phyloP scores from a whole-genome alignment of 768 basidiomycete species.

The Chalciporus sphaerocephalus region DNA sequence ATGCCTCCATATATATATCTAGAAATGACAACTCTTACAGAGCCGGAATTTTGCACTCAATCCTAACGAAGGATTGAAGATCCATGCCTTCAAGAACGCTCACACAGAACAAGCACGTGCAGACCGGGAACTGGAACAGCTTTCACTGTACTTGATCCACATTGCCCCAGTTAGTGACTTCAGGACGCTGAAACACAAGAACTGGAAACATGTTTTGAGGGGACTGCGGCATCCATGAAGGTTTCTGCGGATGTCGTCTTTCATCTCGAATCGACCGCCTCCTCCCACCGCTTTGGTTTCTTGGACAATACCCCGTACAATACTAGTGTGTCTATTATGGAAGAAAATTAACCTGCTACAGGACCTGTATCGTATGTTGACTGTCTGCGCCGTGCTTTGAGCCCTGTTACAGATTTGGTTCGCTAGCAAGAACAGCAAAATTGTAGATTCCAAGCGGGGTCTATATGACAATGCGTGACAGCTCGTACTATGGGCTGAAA shows the following conservation, averaged over 20 bases:
- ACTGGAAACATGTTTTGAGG: slow-evolving; percentile 32
- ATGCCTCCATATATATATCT: neutral
- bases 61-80: slow-evolving; percentile 78
- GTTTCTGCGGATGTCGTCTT: neutral
- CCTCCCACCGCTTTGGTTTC: neutral
- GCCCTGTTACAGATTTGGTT: too few species aligned
- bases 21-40: slow-evolving; percentile 28
- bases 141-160: slow-evolving; percentile 62
- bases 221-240: slow-evolving; percentile 17
- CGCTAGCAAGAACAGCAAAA: too few species aligned
- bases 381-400: too few species aligned
- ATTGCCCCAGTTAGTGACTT: slow-evolving; percentile 62
- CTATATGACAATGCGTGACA: too few species aligned
- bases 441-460: too few species aligned
- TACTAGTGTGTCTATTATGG: too few species aligned
- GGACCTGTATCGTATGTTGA: too few species aligned
- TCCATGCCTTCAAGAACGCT: slow-evolving; percentile 75
- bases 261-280: neutral
- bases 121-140: slow-evolving; percentile 65
- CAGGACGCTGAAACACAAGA: slow-evolving; percentile 57
- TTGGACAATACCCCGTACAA: slow-evolving; percentile 4
- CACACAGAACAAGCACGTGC: slow-evolving; percentile 59
- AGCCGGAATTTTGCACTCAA: slow-evolving; percentile 87
- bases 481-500: too few species aligned
- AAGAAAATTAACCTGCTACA: too few species aligned